Evolutionary conservation across 495 filamentous ascomycete genomes (phyloP).

Genomic region (Hypoxylon perforatum): DNA sequence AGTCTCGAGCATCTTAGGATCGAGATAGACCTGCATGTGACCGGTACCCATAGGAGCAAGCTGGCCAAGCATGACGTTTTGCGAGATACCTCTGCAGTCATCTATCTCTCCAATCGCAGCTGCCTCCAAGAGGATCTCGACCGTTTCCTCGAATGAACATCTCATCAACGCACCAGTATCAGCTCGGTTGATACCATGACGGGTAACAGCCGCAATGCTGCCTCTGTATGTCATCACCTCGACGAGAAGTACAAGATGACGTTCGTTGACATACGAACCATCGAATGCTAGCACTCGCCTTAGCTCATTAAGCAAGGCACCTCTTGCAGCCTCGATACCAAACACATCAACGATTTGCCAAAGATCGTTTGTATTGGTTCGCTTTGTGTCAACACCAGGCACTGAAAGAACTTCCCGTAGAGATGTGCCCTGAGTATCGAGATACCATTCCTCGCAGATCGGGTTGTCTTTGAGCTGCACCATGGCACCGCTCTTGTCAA

Average conservation of each 20-base stretch:
- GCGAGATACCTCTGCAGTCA: constrained; percentile 96
- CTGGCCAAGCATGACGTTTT: constrained; percentile 98
- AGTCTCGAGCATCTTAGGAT: constrained; percentile 94
- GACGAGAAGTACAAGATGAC: constrained; percentile 93
- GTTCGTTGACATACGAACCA: constrained; percentile 99
- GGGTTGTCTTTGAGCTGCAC: constrained; percentile 74
- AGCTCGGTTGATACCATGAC: constrained; percentile 97
- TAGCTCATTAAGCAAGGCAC: constrained; percentile 86
- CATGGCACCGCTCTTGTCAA: constrained; percentile 73
- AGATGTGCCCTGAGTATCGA: constrained; percentile 91
- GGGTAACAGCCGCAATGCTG: constrained; percentile 92
- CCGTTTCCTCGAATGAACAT: constrained; percentile 99
- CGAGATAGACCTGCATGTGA: constrained; percentile 89
- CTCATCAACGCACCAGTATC: constrained; percentile 99
- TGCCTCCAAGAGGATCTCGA: constrained; percentile 96
- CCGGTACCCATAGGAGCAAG: constrained; percentile 96
- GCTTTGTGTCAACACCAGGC: constrained; percentile 87
- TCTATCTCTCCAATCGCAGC: constrained; percentile 94
- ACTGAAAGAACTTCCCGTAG: constrained; percentile 84
- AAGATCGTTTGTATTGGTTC: constrained; percentile 94
- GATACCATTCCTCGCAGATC: constrained; percentile 88
- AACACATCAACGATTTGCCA: constrained; percentile 93
- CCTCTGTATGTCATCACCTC: constrained; percentile 98
- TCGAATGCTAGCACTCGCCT: constrained; percentile 93
- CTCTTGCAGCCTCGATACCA: constrained; percentile 93